Conservation (phyloP, 768 basidiomycete species). For the Serendipita sp. region DNA sequence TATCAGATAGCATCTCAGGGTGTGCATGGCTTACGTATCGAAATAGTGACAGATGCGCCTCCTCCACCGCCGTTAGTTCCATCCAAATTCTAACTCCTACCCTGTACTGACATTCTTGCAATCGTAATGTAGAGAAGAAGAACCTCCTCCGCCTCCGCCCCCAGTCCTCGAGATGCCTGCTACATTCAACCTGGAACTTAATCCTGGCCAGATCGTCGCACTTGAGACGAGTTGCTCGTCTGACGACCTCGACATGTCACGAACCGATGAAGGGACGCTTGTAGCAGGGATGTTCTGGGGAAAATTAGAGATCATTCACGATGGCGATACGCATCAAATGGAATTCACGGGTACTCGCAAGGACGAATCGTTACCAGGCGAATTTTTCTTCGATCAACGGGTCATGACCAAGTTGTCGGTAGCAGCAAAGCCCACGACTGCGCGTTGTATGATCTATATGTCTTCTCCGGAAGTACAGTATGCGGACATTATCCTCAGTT, state of each 20-base stretch:
- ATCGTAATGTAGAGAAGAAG: conserved; percentile 15
- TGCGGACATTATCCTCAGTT: conserved; percentile 58
- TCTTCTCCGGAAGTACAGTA: conserved; percentile 59
- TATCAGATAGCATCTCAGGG: conserved; percentile 79
- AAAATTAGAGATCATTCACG: conserved; percentile 67
- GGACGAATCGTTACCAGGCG: conserved; percentile 27
- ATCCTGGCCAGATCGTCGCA: conserved; percentile 62
- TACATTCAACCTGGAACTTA: conserved; percentile 65
- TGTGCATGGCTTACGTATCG: conserved; percentile 65
- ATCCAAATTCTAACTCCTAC: not conserved
- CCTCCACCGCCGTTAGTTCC: conserved; percentile 45
- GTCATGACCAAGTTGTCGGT: conserved; percentile 62
- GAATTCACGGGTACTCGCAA: conserved; percentile 64
- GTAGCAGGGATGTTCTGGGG: conserved; percentile 84
- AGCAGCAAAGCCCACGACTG: conserved; percentile 55
- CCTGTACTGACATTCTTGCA: not conserved
- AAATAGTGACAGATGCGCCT: conserved; percentile 72
- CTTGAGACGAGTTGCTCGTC: conserved; percentile 66
- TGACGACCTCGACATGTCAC: conserved; percentile 77
- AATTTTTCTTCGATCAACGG: conserved; percentile 50
- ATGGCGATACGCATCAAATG: conserved; percentile 59
- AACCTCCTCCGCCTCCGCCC: conserved; percentile 22
- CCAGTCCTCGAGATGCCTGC: conserved; percentile 80
- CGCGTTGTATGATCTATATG: conserved; percentile 61
- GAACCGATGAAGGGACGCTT: conserved; percentile 76